Percentiles rank a stretch among this genome's conserved stretches.
Evolutionary conservation across 2,329 filamentous ascomycete species (phyloP).

Genomic region (Neodidymelliopsis sp.): DNA sequence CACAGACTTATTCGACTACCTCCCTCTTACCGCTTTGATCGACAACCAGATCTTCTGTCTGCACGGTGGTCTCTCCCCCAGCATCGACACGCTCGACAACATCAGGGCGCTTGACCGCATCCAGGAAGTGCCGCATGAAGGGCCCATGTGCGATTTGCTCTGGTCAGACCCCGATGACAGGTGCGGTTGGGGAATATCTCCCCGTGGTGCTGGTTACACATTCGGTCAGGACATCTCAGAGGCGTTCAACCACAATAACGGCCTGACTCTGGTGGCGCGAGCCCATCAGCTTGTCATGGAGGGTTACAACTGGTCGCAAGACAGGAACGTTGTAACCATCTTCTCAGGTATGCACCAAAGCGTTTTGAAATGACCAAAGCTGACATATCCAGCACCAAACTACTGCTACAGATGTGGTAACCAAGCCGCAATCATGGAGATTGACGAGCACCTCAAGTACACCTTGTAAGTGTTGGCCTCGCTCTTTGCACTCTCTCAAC

Average conservation of each 20-base stretch:
- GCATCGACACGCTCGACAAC: slow-evolving; percentile 77
- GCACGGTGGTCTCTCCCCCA: slow-evolving; percentile 74
- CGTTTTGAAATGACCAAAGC: slow-evolving; percentile 11
- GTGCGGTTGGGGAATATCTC: slow-evolving; percentile 95
- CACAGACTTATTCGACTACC: slow-evolving; percentile 80
- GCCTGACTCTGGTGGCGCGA: slow-evolving; percentile 90
- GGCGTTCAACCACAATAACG: slow-evolving; percentile 99
- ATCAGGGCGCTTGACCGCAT: slow-evolving; percentile 60
- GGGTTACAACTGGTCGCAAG: slow-evolving; percentile 99
- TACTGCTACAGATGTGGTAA: slow-evolving; percentile 99
- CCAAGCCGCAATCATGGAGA: slow-evolving; percentile 99
- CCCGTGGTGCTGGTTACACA: slow-evolving; percentile 91
- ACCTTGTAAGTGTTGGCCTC: slow-evolving; percentile 82
- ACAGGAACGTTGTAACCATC: slow-evolving; percentile 97
- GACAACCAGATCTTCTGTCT: slow-evolving; percentile 78
- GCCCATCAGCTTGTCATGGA: slow-evolving; percentile 99
- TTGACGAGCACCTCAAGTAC: slow-evolving; percentile 98
- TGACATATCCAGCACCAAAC: slow-evolving; percentile 58
- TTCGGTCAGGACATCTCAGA: slow-evolving; percentile 98
- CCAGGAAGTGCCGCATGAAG: slow-evolving; percentile 79
- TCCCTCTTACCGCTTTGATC: slow-evolving; percentile 75
- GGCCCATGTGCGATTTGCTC: slow-evolving; percentile 78
- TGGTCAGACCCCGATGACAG: slow-evolving; percentile 94
- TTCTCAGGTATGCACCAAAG: slow-evolving; percentile 67
- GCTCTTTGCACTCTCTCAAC: slow-evolving; percentile 1